These are phyloP conservation scores for Chrysoporthe cubensis DNA, from an alignment of 2,329 filamentous ascomycete species.

Conservation along the genomic window DNA sequence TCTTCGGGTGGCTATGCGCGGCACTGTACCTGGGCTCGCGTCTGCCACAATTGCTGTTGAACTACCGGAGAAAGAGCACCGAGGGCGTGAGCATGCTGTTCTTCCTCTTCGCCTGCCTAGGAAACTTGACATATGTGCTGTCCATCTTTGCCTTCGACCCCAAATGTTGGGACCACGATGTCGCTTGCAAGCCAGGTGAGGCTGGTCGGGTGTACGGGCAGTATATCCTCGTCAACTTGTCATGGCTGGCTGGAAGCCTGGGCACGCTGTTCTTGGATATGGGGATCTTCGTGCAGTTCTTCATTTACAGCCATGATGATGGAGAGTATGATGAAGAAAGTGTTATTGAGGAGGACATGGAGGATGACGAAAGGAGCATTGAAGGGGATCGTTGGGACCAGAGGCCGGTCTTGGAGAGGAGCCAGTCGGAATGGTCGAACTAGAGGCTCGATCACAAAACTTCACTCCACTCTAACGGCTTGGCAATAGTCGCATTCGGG, in stretches of 20 bases:
- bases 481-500: not conserved
- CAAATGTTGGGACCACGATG: slow-evolving; percentile 54
- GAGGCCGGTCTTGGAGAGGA: slow-evolving; percentile 43
- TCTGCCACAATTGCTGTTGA: slow-evolving; percentile 87
- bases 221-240: slow-evolving; percentile 88
- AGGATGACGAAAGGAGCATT: slow-evolving; percentile 37
- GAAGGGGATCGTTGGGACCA: slow-evolving; percentile 44
- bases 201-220: slow-evolving; percentile 68
- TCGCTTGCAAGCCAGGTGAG: slow-evolving; percentile 67
- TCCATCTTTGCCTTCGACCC: slow-evolving; percentile 91
- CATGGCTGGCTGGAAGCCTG: slow-evolving; percentile 87
- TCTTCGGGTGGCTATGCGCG: slow-evolving; percentile 94
- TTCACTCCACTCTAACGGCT: not conserved
- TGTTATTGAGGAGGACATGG: slow-evolving; percentile 37
- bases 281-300: slow-evolving; percentile 89
- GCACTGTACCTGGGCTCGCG: slow-evolving; percentile 86
- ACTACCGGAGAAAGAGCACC: slow-evolving; percentile 89
- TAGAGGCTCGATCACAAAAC: slow-evolving; percentile 9
- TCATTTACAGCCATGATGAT: slow-evolving; percentile 66
- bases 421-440: slow-evolving; percentile 33
- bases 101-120: slow-evolving; percentile 94
- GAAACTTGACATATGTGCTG: slow-evolving; percentile 90
- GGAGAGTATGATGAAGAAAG: slow-evolving; percentile 39
- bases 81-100: slow-evolving; percentile 94
- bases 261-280: slow-evolving; percentile 86